These are phyloP conservation scores for Hydrangea macrophylla DNA, from an alignment of 148 eudicot species.

Conservation along the genomic window DNA sequence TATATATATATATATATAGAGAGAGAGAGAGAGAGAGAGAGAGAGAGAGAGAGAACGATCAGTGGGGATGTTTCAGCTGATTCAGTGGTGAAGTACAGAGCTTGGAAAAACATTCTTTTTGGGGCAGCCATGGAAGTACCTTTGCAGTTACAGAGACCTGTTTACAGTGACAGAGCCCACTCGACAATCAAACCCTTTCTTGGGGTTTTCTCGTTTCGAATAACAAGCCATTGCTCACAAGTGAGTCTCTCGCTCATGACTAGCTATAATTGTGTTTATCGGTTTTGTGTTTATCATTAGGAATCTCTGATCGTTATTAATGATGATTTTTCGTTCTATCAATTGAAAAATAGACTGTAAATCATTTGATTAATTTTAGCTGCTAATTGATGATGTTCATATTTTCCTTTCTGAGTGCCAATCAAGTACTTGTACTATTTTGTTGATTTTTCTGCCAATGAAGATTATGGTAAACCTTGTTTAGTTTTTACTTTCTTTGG, in stretches of 20 bases:
- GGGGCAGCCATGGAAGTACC: conserved; percentile 45
- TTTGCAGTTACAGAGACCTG: conserved; percentile 43
- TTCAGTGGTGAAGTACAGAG: conserved; percentile 18
- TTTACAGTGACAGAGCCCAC: conserved; percentile 29
- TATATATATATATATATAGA: background rate
- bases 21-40: background rate
- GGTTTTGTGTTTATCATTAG: too few relatives aligned
- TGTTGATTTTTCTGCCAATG: background rate
- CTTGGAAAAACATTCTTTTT: background rate
- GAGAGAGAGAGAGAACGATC: background rate
- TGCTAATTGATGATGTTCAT: background rate
- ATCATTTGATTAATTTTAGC: background rate
- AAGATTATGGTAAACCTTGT: background rate
- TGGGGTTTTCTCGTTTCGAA: conserved; percentile 35
- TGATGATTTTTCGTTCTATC: too few relatives aligned
- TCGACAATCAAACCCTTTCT: conserved; percentile 47
- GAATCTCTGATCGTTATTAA: background rate
- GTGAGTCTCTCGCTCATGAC: conserved; percentile 17
- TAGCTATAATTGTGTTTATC: background rate
- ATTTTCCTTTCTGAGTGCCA: background rate
- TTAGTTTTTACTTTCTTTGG: background rate
- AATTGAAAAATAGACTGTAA: background rate
- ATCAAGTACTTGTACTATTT: background rate
- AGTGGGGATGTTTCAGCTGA: conserved; percentile 13
- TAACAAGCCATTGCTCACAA: conserved; percentile 13